Evolutionary conservation across 306 rosid genomes (phyloP), one percentile per base, ranked within the genome.

Genomic region (Gleditsia sinensis): DNA sequence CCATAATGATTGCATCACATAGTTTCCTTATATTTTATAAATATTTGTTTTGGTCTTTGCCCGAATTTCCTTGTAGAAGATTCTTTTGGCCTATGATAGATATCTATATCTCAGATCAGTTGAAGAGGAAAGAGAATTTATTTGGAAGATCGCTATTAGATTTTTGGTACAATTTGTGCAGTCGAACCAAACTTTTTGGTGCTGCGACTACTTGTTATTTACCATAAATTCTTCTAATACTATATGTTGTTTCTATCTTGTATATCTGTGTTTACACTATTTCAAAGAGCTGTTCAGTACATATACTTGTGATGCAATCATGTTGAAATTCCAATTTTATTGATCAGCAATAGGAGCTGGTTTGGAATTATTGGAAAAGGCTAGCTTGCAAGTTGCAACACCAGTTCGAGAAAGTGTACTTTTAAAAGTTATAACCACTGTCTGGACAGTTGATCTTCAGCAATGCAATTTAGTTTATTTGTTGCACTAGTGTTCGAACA

Each of bases 291-390:
- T 66, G 58, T 53, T 32, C 11, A 30, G 53, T 63, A n/a, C n/a
- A n/a, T n/a, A 56, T 66, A 39, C 32, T 65, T 19, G 13, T 9
- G 68, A 54, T 72, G 42, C 56, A 7, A 33, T 69, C 36, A 12
- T 64, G 66, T 70, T 54, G 78, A 71, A 78, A 65, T 78, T 62
- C 73, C 78, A 64, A 53, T 40, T 53, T 23, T 23, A 40, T 3
- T 17, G 40, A 51, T 61, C 23, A 61, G 45, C 13, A 16, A 61
- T 30, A 61, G 17, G 16, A 54, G 63, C 14, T 1, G 46, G 28
- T 61, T 61, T 43, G 57, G 67, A 32, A 13, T 69, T 20, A 33
- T 69, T 25, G 42, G 19, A 59, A 36, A 33, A 68, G 33, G 30
- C 50, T 48, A 48, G 56, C 56, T 24, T 36, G 71, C 53, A 23